phyloP scores from a whole-genome alignment of 331 rosid genomes.

The Erythrophleum ivorense region DNA sequence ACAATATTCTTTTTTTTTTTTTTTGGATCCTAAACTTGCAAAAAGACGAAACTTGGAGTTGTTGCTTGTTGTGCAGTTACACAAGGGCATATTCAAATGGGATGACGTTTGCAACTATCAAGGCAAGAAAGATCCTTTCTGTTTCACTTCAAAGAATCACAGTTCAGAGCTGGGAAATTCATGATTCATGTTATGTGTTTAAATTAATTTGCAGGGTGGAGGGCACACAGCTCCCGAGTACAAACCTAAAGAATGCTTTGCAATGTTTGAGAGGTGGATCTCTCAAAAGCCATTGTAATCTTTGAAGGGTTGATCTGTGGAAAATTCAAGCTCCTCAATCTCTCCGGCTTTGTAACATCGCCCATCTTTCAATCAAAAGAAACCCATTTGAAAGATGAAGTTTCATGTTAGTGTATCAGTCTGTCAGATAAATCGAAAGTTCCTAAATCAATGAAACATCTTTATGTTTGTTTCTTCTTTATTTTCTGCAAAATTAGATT shows the following conservation, averaged over 20 bases:
- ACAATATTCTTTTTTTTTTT: neutral
- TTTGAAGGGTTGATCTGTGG: neutral
- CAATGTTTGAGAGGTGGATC: conserved; percentile 51
- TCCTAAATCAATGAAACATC: neutral
- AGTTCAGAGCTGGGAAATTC: neutral
- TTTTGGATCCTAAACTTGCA: neutral
- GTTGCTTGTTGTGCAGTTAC: conserved; percentile 33
- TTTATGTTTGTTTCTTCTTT: neutral
- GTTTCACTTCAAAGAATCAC: neutral
- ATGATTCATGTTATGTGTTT: neutral
- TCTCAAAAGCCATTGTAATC: conserved; percentile 33
- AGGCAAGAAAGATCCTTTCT: conserved; percentile 40
- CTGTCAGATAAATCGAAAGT: neutral
- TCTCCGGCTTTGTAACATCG: neutral
- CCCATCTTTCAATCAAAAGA: neutral
- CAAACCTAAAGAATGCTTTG: conserved; percentile 44
- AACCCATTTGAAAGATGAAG: neutral
- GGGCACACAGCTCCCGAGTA: conserved; percentile 58
- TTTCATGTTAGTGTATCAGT: neutral
- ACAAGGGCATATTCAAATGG: conserved; percentile 49
- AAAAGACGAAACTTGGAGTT: neutral
- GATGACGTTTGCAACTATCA: conserved; percentile 58
- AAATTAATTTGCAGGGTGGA: conserved; percentile 45
- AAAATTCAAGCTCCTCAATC: neutral
- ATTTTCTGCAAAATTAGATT: neutral